Conservation (phyloP, 345 rosid species). For the Stellera chamaejasme region DNA sequence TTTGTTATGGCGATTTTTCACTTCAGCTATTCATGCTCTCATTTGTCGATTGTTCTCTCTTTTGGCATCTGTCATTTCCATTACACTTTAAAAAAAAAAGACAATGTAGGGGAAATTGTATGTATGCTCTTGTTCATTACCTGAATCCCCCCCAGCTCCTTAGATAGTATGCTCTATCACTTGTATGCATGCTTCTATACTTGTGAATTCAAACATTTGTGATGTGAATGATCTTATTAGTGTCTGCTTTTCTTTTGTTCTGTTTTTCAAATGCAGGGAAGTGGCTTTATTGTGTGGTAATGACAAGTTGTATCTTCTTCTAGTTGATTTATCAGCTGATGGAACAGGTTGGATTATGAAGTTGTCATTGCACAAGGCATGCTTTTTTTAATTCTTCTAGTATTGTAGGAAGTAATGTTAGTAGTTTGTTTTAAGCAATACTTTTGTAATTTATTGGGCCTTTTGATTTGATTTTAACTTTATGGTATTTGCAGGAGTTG, state of each 20-base stretch:
- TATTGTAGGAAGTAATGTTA: constrained; percentile 3
- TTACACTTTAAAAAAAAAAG: too few species aligned
- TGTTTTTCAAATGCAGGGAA: constrained; percentile 47
- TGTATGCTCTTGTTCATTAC: too few species aligned
- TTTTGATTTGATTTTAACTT: constrained; percentile 21
- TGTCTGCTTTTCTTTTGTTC: not conserved
- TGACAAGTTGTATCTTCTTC: constrained; percentile 59
- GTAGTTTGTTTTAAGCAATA: constrained; percentile 8
- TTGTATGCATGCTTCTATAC: too few species aligned
- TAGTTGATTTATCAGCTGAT: constrained; percentile 46
- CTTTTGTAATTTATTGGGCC: constrained; percentile 11
- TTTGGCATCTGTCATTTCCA: too few species aligned
- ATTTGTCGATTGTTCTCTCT: too few species aligned
- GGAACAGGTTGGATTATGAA: constrained; percentile 56
- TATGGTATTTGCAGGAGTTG: constrained; percentile 41
- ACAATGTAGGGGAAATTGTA: too few species aligned
- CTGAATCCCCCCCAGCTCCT: too few species aligned
- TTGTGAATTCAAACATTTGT: too few species aligned
- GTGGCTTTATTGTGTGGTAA: constrained; percentile 63
- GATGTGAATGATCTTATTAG: not conserved
- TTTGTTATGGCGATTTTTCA: too few species aligned
- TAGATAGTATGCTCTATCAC: too few species aligned
- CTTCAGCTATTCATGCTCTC: too few species aligned
- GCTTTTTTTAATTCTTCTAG: constrained; percentile 10
- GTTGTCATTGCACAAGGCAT: constrained; percentile 15